Conservation (phyloP, 2,329 filamentous ascomycete species). For the Aureobasidium mangrovei region DNA sequence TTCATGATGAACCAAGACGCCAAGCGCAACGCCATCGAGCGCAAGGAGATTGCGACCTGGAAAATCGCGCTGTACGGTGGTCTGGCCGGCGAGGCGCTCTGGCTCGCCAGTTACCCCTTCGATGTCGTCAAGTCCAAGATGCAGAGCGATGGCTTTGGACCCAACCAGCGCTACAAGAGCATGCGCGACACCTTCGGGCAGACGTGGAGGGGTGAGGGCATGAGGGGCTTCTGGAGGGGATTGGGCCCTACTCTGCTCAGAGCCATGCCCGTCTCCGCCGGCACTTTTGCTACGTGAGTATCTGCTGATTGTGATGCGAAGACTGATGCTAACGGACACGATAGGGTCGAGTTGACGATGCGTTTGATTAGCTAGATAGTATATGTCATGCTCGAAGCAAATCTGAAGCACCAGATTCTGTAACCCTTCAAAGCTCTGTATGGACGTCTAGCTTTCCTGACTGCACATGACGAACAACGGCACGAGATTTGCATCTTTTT, state of each 20-base stretch:
- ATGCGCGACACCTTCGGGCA: conserved; percentile 88
- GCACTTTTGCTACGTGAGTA: conserved; percentile 77
- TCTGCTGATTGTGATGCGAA: not conserved
- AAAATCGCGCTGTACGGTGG: conserved; percentile 92
- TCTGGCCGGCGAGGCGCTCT: conserved; percentile 85
- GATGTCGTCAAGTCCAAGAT: conserved; percentile 99
- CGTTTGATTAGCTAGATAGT: conserved; percentile 8
- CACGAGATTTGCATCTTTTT: no score
- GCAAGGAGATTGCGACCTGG: conserved; percentile 68
- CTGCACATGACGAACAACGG: no score
- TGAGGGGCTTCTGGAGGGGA: conserved; percentile 87
- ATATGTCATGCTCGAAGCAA: no score
- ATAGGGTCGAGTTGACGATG: conserved; percentile 13
- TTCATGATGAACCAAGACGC: conserved; percentile 91
- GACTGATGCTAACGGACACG: not conserved
- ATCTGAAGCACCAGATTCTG: no score
- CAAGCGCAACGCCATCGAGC: conserved; percentile 62
- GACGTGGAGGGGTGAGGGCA: conserved; percentile 68
- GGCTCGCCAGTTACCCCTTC: conserved; percentile 88
- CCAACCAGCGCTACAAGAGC: conserved; percentile 58
- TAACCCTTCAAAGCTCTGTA: no score
- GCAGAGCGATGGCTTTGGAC: conserved; percentile 90
- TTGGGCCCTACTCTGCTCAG: conserved; percentile 82
- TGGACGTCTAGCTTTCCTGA: no score
- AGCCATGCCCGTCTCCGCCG: conserved; percentile 94